Conservation (phyloP, 2,329 filamentous ascomycete species). For the Ophiosphaerella narmari region DNA sequence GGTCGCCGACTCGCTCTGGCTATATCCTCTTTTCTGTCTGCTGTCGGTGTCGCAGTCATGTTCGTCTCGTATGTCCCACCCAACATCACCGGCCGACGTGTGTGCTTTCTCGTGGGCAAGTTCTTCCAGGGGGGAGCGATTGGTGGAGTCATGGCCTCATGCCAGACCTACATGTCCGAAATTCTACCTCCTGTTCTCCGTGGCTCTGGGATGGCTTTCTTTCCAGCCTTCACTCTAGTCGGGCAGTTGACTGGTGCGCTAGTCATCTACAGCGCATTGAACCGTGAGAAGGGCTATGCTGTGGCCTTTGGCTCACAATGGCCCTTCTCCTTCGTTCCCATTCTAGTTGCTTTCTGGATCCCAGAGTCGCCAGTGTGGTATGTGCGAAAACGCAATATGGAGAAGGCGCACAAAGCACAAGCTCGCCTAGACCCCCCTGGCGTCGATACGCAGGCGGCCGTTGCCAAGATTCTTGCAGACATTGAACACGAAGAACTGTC, state of each 20-base stretch:
- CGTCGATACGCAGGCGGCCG: slow-evolving; percentile 35
- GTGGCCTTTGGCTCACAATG: slow-evolving; percentile 54
- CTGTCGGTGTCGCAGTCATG: slow-evolving; percentile 35
- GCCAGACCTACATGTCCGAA: slow-evolving; percentile 57
- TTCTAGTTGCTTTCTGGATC: slow-evolving; percentile 51
- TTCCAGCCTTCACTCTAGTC: slow-evolving; percentile 56
- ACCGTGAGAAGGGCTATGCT: slow-evolving; percentile 42
- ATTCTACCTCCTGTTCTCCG: slow-evolving; percentile 54
- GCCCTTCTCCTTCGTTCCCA: slow-evolving; percentile 50
- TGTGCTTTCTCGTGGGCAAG: slow-evolving; percentile 52
- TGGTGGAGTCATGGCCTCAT: slow-evolving; percentile 49
- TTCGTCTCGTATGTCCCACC: slow-evolving; percentile 34
- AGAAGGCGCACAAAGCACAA: slow-evolving; percentile 53
- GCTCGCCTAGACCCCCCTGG: slow-evolving; percentile 54
- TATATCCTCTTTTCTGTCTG: slow-evolving; percentile 30
- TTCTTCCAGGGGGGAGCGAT: slow-evolving; percentile 53
- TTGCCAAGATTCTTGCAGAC: slow-evolving; percentile 31
- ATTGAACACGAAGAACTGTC: slow-evolving; percentile 33
- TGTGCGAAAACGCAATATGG: slow-evolving; percentile 48
- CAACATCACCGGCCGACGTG: slow-evolving; percentile 27
- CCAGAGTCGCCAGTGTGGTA: slow-evolving; percentile 58
- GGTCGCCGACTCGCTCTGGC: slow-evolving; percentile 30
- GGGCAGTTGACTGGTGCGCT: slow-evolving; percentile 54
- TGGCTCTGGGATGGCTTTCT: slow-evolving; percentile 55
- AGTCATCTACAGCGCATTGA: slow-evolving; percentile 44